A percentile compares a stretch with the other conserved stretches of the same genome.
Evolutionary conservation across 495 filamentous ascomycete species (phyloP).

Genomic region (Penicillium canariense): DNA sequence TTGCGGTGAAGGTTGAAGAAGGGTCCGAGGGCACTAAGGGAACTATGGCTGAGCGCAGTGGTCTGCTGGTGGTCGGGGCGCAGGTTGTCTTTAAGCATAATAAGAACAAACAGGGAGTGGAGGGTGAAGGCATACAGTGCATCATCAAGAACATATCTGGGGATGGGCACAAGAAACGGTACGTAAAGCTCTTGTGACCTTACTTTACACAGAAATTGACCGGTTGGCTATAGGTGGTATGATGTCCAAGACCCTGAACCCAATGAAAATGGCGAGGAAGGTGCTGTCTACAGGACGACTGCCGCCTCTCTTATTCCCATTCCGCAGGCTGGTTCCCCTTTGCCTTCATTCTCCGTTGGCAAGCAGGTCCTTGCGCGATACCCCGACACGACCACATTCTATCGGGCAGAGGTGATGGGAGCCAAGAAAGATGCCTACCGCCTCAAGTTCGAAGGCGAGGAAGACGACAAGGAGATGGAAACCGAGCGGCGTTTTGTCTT

Average conservation of each 20-base stretch:
- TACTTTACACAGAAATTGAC: background rate
- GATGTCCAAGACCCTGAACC: conserved; percentile 93
- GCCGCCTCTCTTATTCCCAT: conserved; percentile 84
- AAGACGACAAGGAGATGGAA: conserved; percentile 76
- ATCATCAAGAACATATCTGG: conserved; percentile 80
- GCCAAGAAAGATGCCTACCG: conserved; percentile 59
- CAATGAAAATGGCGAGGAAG: conserved; percentile 70
- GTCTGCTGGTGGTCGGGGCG: conserved; percentile 63
- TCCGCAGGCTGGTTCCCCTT: conserved; percentile 52
- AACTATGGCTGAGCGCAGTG: conserved; percentile 48
- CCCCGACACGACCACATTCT: conserved; percentile 94
- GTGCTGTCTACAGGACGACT: conserved; percentile 72
- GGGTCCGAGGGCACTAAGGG: conserved; percentile 51
- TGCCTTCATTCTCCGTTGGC: conserved; percentile 72
- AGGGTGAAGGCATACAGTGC: conserved; percentile 78
- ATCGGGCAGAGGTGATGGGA: conserved; percentile 89
- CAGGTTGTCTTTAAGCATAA: conserved; percentile 84
- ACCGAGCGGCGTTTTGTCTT: conserved; percentile 78
- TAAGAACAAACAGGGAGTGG: conserved; percentile 64
- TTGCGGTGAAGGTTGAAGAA: conserved; percentile 55
- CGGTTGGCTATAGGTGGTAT: conserved; percentile 51
- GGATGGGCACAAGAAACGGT: conserved; percentile 79
- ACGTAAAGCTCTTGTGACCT: too few species aligned
- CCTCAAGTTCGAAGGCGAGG: conserved; percentile 83
- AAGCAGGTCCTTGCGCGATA: conserved; percentile 81